Conservation (phyloP, 306 rosid species). For the Dryas octopetala region DNA sequence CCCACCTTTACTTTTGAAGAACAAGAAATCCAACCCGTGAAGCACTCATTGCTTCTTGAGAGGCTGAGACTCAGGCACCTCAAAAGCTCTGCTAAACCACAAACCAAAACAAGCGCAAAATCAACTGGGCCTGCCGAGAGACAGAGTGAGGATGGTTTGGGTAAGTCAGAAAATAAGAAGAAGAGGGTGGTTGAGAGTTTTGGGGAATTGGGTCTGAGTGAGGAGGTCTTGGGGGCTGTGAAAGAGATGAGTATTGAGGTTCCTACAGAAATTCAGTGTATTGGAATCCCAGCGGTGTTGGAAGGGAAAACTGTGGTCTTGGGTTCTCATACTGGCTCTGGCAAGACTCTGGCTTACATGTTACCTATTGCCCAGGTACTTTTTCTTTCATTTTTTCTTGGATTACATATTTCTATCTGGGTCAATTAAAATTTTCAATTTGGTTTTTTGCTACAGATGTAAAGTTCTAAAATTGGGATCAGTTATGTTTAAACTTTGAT, state of each 20-base stretch:
- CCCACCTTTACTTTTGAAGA: slow-evolving; percentile 17
- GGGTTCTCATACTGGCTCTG: slow-evolving; percentile 98
- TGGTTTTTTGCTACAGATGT: not conserved
- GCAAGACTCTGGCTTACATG: slow-evolving; percentile 91
- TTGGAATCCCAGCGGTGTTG: slow-evolving; percentile 84
- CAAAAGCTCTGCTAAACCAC: slow-evolving; percentile 39
- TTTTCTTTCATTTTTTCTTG: not conserved
- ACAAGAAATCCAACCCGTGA: slow-evolving; percentile 38
- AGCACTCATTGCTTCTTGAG: slow-evolving; percentile 72
- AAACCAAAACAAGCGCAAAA: slow-evolving; percentile 12
- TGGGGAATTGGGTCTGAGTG: slow-evolving; percentile 67
- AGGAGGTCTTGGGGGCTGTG: slow-evolving; percentile 73
- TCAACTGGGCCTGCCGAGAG: slow-evolving; percentile 14
- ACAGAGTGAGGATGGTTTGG: slow-evolving; percentile 30
- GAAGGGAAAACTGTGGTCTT: slow-evolving; percentile 78
- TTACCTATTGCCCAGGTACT: slow-evolving; percentile 90
- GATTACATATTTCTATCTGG: not conserved
- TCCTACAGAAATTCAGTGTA: slow-evolving; percentile 91
- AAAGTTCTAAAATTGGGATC: not conserved
- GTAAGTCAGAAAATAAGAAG: slow-evolving; percentile 30
- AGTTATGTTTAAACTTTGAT: not conserved
- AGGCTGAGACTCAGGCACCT: slow-evolving; percentile 68
- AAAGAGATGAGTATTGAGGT: slow-evolving; percentile 73
- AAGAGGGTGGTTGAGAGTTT: slow-evolving; percentile 53
- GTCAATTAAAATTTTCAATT: not conserved